Evolutionary conservation across 2,329 filamentous ascomycete species (phyloP), one percentile per base, ranked within the genome.

Genomic region (Fragosphaeria purpurea): DNA sequence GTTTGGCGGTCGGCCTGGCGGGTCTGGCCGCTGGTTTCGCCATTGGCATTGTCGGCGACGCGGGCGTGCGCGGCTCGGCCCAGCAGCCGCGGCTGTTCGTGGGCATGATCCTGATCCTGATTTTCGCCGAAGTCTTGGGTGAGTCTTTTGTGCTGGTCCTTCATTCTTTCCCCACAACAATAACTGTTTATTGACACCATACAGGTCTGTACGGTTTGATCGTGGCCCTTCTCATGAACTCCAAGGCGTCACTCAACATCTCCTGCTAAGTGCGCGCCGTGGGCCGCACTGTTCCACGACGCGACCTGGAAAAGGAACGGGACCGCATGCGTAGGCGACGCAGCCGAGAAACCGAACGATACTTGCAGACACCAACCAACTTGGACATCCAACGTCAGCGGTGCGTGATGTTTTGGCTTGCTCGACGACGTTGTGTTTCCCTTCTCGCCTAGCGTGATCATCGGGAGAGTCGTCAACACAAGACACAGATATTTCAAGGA

Each of bases 71-170:
- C 65, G 87, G 86, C 74, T 88, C 85, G 58, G 86, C 87, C 52
- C 86, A 90, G 67, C 86, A 90, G 69, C 85, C 86, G 56, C 79
- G 85, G 67, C 79, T 95, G 60, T 95, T 94, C 72, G 89, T 95
- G 67, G 90, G 90, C 73, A 96, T 96, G 89, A 95, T 96, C 72
- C 72, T 96, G 68, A 96, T 96, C 76, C 88, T 96, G 74, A 96
- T 96, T 91, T 96, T 95, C 79, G 90, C 90, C 61, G 90, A 96
- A 91, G 90, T 96, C 61, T 74, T 96, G 84, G 90, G 89, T 93
- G 77, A 56, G 84, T 75, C 37, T 41, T 75, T 43, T 47, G 44
- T 41, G 13, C 4, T 30, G 7, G 41, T 41, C 31, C 48, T 47
- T 57, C 12, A 41, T 35, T 13, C 13, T 11, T 34, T 34, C 12